Conservation (phyloP, 495 filamentous ascomycete species). For the Achaetomiella virescens region DNA sequence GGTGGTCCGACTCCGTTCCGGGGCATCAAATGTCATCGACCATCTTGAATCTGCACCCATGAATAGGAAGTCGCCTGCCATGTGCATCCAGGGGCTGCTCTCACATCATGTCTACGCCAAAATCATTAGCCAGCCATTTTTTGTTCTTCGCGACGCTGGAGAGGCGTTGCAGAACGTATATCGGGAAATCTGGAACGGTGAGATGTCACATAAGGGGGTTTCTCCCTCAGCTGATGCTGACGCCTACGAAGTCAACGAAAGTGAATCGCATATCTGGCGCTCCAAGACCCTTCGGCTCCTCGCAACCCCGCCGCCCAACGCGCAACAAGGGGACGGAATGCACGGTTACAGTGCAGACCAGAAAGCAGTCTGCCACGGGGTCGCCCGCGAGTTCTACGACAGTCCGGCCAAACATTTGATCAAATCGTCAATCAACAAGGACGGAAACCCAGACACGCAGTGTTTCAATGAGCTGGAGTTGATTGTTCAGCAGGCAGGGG, state of each 20-base stretch:
- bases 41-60: background rate
- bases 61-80: slow-evolving; percentile 1
- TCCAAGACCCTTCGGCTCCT: slow-evolving; percentile 4
- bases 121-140: slow-evolving; percentile 1
- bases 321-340: background rate
- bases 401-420: background rate
- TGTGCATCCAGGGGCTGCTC: slow-evolving; percentile 2
- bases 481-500: background rate
- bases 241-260: background rate
- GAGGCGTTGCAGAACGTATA: background rate
- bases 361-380: background rate
- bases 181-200: background rate
- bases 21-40: background rate
- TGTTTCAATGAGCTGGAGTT: background rate
- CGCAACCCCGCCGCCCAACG: background rate
- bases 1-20: background rate
- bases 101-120: background rate
- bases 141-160: background rate
- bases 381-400: background rate
- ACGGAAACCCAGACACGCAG: background rate
- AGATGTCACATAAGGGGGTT: no score
- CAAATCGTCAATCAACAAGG: background rate
- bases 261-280: slow-evolving; percentile 2
- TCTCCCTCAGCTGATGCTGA: background rate
- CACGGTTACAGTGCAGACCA: background rate